Evolutionary conservation across 1,284 basidiomycete genomes (phyloP).

Genomic region (Papiliotrema fonsecae): DNA sequence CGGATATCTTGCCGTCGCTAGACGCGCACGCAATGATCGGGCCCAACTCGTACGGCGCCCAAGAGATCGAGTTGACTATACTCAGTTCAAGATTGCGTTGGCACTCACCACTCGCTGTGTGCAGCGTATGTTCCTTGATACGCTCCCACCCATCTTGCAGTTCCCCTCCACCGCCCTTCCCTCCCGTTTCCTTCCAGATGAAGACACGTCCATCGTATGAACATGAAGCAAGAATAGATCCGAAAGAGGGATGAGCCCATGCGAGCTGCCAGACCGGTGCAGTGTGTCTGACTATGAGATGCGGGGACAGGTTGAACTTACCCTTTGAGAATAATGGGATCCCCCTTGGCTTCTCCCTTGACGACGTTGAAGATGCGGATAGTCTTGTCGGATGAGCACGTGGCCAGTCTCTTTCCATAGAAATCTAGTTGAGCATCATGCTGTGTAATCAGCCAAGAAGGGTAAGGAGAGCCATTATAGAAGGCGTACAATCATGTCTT

Average conservation of each 20-base stretch:
- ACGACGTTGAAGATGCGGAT: slow-evolving; percentile 94
- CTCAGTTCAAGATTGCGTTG: not conserved
- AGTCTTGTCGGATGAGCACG: slow-evolving; percentile 92
- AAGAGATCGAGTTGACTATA: slow-evolving; percentile 87
- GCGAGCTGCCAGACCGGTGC: slow-evolving; percentile 97
- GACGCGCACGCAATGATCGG: slow-evolving; percentile 95
- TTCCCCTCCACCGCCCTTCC: slow-evolving; percentile 47
- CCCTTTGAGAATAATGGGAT: slow-evolving; percentile 79
- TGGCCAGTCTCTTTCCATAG: slow-evolving; percentile 93
- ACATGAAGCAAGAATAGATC: slow-evolving; percentile 91
- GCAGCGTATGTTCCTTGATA: slow-evolving; percentile 93
- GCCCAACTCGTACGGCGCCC: slow-evolving; percentile 96
- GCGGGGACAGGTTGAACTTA: slow-evolving; percentile 46
- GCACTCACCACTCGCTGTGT: slow-evolving; percentile 79
- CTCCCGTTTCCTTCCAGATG: slow-evolving; percentile 83
- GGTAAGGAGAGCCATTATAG: slow-evolving; percentile 1
- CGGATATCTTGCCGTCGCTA: slow-evolving; percentile 96
- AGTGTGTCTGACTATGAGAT: slow-evolving; percentile 61
- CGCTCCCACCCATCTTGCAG: slow-evolving; percentile 68
- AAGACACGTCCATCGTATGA: slow-evolving; percentile 98
- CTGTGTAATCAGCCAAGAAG: slow-evolving; percentile 48
- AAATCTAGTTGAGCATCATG: slow-evolving; percentile 98
- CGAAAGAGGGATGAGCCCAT: slow-evolving; percentile 98
- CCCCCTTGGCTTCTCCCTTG: slow-evolving; percentile 64
- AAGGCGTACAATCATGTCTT: slow-evolving; percentile 83